Base-by-base conservation (phyloP, 768 basidiomycete species). In the Tephrocybe sp. region DNA sequence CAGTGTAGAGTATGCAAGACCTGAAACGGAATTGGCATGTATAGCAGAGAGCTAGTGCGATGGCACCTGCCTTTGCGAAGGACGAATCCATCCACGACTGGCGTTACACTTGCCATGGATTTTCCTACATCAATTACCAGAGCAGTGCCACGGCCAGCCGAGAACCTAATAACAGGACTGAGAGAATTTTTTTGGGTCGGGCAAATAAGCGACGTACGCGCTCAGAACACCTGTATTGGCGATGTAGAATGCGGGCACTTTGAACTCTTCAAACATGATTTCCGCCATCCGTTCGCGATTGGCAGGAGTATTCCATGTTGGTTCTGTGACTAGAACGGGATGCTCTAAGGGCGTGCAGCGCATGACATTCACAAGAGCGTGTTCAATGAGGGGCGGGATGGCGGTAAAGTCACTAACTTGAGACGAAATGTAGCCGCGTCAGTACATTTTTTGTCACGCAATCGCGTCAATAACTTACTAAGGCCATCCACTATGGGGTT, bases 11-110 rank as follows among this genome's bases (percentile, higher is more conserved):
- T 82, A 83, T 18, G 79, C 70, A 20, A 98, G 85, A 39, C 94
- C 96, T 97, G 43, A 1, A 25, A 17, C 34, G 24, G 17, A 24
- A 25, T 55, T 20, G 18, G 38, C 15, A 12, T 24, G 12, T 32
- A 38, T 44, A 50, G 11, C 23, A n/a, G 38, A 41, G 18, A 43
- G 33, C 32, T 32, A 33, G 30, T 20, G 25, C 10, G 15, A 44
- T 18, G 17, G 57, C 38, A 48, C 26, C 18, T 45, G 87, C 96
- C 96, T 81, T 96, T 97, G 62, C 95, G 80, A 38, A 99, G 82
- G 37, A 98, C 97, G 62, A 98, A 99, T 3, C 97, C 97, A 59
- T 99, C 97, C 3, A 95, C 93, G 17, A 99, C 89, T 4, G 97
- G 97, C 1, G 93, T 93, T 12, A 96, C 91, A 60, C 91, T 96